A percentile compares a stretch with the other conserved stretches of the same genome.
Evolutionary conservation across 2,329 filamentous ascomycete species (phyloP).

Genomic region (Epichloe hybrida): DNA sequence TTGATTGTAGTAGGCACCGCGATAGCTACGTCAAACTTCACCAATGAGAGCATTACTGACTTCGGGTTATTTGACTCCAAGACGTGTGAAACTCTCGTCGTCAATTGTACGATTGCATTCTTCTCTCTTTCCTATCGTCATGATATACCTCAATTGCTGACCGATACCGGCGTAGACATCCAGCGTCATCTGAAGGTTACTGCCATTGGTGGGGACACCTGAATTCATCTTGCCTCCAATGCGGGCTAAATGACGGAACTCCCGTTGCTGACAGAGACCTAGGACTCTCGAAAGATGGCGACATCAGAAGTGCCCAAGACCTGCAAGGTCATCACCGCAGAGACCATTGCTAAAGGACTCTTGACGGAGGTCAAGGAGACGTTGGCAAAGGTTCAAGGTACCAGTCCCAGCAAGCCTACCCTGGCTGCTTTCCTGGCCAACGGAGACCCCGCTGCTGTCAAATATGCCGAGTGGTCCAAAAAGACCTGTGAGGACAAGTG

Average conservation of each 20-base stretch:
- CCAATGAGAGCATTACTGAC: constrained; percentile 1
- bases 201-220: neutral
- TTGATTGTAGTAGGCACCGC: constrained; percentile 1
- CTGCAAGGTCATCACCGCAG: constrained; percentile 89
- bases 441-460: constrained; percentile 73
- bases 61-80: neutral
- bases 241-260: neutral
- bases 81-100: neutral
- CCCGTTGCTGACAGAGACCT: neutral
- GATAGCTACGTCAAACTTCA: neutral
- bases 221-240: neutral
- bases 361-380: constrained; percentile 66
- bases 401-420: constrained; percentile 45
- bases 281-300: constrained; percentile 12
- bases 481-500: constrained; percentile 96
- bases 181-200: neutral
- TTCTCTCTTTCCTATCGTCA: neutral
- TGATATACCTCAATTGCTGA: neutral
- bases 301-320: constrained; percentile 39
- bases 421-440: constrained; percentile 90
- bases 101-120: neutral
- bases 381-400: constrained; percentile 54
- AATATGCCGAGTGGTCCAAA: constrained; percentile 95
- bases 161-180: neutral
- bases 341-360: constrained; percentile 71